Conservation (phyloP, 2,329 filamentous ascomycete species). For the Paraphaeosphaeria minitans region DNA sequence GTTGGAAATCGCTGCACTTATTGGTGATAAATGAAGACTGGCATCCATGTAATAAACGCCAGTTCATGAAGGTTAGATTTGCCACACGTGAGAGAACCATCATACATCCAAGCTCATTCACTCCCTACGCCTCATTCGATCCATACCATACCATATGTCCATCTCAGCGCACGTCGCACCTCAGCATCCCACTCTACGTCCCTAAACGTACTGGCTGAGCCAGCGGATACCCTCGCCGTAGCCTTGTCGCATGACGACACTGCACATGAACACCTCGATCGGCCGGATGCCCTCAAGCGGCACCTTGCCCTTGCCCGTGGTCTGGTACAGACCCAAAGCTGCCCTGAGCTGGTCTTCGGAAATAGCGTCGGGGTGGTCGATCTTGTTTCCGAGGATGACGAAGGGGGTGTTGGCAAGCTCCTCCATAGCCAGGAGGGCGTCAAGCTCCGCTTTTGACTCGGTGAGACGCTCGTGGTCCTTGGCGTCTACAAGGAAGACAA, state of each 20-base stretch:
- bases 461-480: constrained; percentile 94
- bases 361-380: constrained; percentile 94
- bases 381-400: constrained; percentile 97
- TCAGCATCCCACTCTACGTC: background rate
- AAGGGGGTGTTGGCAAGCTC: constrained; percentile 95
- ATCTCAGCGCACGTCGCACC: background rate
- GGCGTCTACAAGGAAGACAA: constrained; percentile 97
- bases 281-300: constrained; percentile 45
- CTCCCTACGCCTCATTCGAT: constrained; percentile 10
- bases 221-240: constrained; percentile 51
- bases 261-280: constrained; percentile 98
- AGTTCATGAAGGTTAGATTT: constrained; percentile 6
- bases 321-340: constrained; percentile 88
- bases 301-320: constrained; percentile 46
- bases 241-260: constrained; percentile 94
- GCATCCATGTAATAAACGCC: constrained; percentile 5
- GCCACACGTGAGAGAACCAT: constrained; percentile 7
- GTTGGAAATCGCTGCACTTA: background rate
- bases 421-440: constrained; percentile 93
- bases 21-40: constrained; percentile 1
- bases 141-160: constrained; percentile 1
- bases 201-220: constrained; percentile 50
- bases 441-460: constrained; percentile 96
- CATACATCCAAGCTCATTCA: constrained; percentile 8
- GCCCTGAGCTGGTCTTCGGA: constrained; percentile 94